Evolutionary conservation across 345 rosid species (phyloP).

Genomic region (Schrenkiella parvula): DNA sequence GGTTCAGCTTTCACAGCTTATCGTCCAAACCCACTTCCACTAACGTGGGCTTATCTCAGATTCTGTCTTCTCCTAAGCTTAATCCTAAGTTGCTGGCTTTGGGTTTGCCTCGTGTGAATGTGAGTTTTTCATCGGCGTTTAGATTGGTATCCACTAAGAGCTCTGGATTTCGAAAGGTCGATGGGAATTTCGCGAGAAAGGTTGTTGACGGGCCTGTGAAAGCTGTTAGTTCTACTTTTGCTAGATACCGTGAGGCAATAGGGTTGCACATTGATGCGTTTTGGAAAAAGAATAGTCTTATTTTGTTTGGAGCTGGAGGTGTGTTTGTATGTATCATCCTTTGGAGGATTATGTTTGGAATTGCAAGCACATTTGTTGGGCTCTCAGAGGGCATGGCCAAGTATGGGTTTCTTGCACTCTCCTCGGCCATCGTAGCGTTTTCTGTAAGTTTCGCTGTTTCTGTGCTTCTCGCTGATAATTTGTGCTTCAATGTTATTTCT

Average conservation of each 20-base stretch:
- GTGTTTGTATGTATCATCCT: conserved; percentile 59
- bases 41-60: conserved; percentile 40
- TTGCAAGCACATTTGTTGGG: conserved; percentile 77
- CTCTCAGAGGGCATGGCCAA: conserved; percentile 93
- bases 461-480: neutral
- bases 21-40: conserved; percentile 36
- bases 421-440: conserved; percentile 82
- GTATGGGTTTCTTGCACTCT: conserved; percentile 89
- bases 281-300: conserved; percentile 58
- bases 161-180: conserved; percentile 34
- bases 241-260: conserved; percentile 65
- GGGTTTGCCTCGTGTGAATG: conserved; percentile 22
- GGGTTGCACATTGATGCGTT: conserved; percentile 84
- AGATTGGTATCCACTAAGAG: conserved; percentile 44
- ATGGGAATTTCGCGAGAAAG: conserved; percentile 43
- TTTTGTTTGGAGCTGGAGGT: conserved; percentile 72
- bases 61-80: conserved; percentile 26
- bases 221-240: conserved; percentile 47
- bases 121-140: conserved; percentile 30
- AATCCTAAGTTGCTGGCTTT: conserved; percentile 17
- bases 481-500: no score
- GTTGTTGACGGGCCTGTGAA: conserved; percentile 56
- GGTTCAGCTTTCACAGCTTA: conserved; percentile 17
- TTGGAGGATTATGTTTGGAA: conserved; percentile 92
- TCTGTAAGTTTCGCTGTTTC: conserved; percentile 44